Percentiles rank a stretch among this genome's conserved stretches.
These are phyloP conservation scores for Bacidia rubella DNA, from an alignment of 495 filamentous ascomycete genomes.

Conservation along the genomic window DNA sequence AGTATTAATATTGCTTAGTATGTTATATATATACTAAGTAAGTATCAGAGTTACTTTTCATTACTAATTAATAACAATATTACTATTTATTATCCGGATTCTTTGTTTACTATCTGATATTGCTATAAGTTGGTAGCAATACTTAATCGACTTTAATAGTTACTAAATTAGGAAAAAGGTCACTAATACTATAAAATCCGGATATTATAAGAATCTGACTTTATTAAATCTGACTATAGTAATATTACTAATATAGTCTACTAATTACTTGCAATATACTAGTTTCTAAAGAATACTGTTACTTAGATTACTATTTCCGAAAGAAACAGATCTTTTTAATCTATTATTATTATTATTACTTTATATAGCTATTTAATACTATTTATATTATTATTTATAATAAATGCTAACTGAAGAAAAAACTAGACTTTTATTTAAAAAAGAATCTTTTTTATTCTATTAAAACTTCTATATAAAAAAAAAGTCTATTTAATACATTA, in stretches of 20 bases:
- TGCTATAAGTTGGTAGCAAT: too few relatives aligned
- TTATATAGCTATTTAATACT: background rate
- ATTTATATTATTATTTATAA: background rate
- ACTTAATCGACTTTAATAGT: too few relatives aligned
- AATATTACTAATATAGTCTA: constrained; percentile 1
- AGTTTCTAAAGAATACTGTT: background rate
- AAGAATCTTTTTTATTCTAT: constrained; percentile 1
- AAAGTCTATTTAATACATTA: background rate
- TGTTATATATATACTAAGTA: background rate
- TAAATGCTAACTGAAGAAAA: background rate
- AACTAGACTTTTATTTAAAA: background rate
- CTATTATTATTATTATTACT: background rate
- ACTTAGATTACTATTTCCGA: background rate
- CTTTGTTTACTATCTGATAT: too few relatives aligned
- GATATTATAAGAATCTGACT: too few relatives aligned
- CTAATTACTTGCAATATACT: background rate
- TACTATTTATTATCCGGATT: too few relatives aligned
- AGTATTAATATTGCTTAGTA: background rate
- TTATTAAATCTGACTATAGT: background rate
- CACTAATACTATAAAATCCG: too few relatives aligned
- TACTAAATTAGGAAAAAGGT: too few relatives aligned
- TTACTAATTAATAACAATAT: too few relatives aligned
- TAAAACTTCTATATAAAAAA: background rate
- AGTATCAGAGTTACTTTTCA: too few relatives aligned
- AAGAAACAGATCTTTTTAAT: background rate